phyloP scores from a whole-genome alignment of 148 eudicot species.

The Pharnaceum exiguum region DNA sequence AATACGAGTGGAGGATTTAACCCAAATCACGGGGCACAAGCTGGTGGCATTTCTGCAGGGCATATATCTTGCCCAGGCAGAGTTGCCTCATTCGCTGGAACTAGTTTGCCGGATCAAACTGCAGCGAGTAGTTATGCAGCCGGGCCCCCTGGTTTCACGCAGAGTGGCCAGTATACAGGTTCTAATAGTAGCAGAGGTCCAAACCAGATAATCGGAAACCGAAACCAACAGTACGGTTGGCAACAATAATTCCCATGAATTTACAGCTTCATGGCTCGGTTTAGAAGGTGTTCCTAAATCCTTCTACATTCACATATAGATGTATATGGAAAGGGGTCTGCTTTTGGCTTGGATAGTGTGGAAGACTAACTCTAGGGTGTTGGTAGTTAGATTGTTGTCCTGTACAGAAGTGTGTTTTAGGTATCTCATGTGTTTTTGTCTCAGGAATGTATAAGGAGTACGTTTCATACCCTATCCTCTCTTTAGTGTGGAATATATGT shows the following conservation, averaged over 20 bases:
- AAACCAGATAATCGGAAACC: slow-evolving; percentile 34
- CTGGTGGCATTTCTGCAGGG: slow-evolving; percentile 39
- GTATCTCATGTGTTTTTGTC: background rate
- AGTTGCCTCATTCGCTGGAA: slow-evolving; percentile 37
- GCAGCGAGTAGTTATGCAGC: slow-evolving; percentile 35
- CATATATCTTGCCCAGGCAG: slow-evolving; percentile 52
- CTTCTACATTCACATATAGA: background rate
- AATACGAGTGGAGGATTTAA: slow-evolving; percentile 52
- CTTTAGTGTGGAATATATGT: background rate
- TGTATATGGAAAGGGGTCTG: background rate
- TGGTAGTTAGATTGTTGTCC: background rate
- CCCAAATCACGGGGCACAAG: slow-evolving; percentile 39
- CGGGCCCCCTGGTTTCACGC: slow-evolving; percentile 48
- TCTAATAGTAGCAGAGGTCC: slow-evolving; percentile 34
- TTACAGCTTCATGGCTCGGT: background rate
- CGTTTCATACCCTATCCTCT: too few relatives aligned
- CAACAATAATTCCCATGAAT: slow-evolving; percentile 28
- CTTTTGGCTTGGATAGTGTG: background rate
- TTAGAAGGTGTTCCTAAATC: too few relatives aligned
- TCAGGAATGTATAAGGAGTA: too few relatives aligned
- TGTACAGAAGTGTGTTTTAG: slow-evolving; percentile 14
- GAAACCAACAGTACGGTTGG: slow-evolving; percentile 65
- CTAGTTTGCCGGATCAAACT: slow-evolving; percentile 27
- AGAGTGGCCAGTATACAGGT: slow-evolving; percentile 39
- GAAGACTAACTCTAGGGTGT: too few relatives aligned